Conservation (phyloP, 2,329 filamentous ascomycete genomes). For the Botrytis aclada region DNA sequence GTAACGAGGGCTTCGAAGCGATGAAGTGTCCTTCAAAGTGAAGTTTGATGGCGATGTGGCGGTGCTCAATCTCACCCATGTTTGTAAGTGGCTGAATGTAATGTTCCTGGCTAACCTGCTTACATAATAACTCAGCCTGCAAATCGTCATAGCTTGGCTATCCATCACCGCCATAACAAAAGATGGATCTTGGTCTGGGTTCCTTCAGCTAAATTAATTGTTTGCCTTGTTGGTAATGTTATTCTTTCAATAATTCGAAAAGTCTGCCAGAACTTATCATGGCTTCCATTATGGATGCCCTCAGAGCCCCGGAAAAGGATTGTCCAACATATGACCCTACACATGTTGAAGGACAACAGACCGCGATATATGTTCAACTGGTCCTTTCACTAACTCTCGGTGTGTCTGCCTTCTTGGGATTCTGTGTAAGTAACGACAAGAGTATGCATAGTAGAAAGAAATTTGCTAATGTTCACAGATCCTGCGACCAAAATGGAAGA, state of each 20-base stretch:
- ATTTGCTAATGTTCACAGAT: conserved; percentile 51
- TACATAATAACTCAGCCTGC: not conserved
- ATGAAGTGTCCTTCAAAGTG: not conserved
- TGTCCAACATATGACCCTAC: conserved; percentile 32
- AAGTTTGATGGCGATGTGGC: not conserved
- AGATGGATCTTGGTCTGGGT: conserved; percentile 5
- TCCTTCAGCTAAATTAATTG: not conserved
- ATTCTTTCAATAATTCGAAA: not conserved
- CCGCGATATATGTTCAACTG: conserved; percentile 56
- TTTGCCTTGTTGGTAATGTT: conserved; percentile 7
- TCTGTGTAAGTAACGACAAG: conserved; percentile 58
- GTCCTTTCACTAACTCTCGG: conserved; percentile 70
- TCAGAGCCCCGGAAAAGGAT: conserved; percentile 22
- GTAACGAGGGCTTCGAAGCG: not conserved
- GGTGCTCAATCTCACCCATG: not conserved
- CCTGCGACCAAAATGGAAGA: conserved; percentile 85
- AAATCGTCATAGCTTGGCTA: conserved; percentile 12
- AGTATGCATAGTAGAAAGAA: conserved; percentile 10
- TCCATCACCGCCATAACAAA: not conserved
- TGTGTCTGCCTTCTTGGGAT: conserved; percentile 66
- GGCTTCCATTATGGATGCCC: conserved; percentile 23
- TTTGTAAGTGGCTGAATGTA: not conserved
- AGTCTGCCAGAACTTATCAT: conserved; percentile 6
- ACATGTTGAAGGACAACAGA: conserved; percentile 31
- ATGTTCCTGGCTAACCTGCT: not conserved